Evolutionary conservation across 73 alveolate species (phyloP).

Genomic region (Blepharisma stoltei): DNA sequence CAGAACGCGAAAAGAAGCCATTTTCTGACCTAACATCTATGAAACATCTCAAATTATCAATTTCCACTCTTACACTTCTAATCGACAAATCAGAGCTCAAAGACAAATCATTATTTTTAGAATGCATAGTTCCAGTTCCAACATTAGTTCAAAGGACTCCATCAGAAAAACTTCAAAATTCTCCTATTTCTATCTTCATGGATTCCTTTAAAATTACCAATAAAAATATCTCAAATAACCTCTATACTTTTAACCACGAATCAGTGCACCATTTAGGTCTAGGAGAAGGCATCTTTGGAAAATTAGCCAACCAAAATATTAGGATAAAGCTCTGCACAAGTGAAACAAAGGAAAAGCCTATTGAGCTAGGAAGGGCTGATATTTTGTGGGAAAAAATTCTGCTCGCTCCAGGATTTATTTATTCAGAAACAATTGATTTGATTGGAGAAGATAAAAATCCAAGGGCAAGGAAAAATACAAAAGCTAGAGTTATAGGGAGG

Average conservation of each 20-base stretch:
- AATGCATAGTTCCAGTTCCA: constrained; percentile 2
- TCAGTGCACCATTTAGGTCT: neutral
- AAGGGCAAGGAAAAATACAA: neutral
- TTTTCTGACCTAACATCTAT: neutral
- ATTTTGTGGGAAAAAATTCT: constrained; percentile 19
- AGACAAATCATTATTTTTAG: neutral
- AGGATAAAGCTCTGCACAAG: neutral
- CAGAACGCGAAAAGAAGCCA: neutral
- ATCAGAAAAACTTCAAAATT: no score
- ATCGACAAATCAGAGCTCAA: neutral
- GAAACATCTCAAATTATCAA: neutral
- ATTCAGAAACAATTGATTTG: neutral
- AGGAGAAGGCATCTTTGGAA: neutral
- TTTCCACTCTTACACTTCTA: neutral
- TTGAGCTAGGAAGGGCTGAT: constrained; percentile 1
- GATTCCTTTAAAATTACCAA: constrained; percentile 9
- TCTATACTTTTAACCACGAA: constrained; percentile 6
- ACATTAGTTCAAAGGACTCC: neutral
- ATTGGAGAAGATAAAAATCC: neutral
- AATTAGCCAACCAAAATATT: neutral
- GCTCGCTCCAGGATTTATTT: neutral
- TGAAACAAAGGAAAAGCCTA: neutral
- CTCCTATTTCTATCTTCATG: neutral
- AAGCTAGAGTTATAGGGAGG: neutral
- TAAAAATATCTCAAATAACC: neutral